Conservation (phyloP, 2,329 filamentous ascomycete species). For the Cadophora luteo-olivacea region DNA sequence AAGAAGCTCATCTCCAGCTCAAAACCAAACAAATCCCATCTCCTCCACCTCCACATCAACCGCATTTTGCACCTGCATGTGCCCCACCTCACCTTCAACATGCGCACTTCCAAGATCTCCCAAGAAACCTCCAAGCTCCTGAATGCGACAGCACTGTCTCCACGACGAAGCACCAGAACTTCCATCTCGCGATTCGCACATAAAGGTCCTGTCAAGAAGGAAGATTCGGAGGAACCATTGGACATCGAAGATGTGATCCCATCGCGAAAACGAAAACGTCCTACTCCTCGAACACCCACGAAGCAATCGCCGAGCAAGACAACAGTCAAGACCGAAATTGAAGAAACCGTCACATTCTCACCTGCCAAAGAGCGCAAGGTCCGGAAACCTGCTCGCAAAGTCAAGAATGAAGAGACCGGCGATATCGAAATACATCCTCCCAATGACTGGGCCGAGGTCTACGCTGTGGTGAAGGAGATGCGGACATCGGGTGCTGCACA, state of each 20-base stretch:
- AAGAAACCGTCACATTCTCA: constrained; percentile 41
- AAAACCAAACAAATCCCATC: constrained; percentile 5
- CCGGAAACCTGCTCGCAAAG: constrained; percentile 56
- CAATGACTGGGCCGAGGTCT: constrained; percentile 83
- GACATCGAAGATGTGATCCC: constrained; percentile 65
- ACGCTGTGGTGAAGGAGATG: constrained; percentile 80
- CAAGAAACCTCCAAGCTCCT: constrained; percentile 64
- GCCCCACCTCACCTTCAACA: constrained; percentile 26
- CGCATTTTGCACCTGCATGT: neutral
- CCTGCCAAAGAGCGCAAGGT: constrained; percentile 44
- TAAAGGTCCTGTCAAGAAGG: constrained; percentile 38
- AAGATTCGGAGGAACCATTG: constrained; percentile 28
- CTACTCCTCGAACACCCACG: constrained; percentile 41
- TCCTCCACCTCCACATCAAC: constrained; percentile 5
- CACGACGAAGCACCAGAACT: constrained; percentile 57
- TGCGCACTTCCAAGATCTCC: constrained; percentile 60
- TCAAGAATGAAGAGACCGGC: constrained; percentile 50
- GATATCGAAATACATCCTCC: constrained; percentile 62
- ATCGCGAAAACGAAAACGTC: constrained; percentile 52
- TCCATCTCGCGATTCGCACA: constrained; percentile 56
- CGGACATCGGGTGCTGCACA: constrained; percentile 61
- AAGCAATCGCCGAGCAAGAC: constrained; percentile 38
- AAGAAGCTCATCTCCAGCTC: neutral
- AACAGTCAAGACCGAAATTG: constrained; percentile 51
- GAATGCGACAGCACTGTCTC: constrained; percentile 50